Evolutionary conservation across 306 rosid species (phyloP).

Genomic region (Coriaria nepalensis): DNA sequence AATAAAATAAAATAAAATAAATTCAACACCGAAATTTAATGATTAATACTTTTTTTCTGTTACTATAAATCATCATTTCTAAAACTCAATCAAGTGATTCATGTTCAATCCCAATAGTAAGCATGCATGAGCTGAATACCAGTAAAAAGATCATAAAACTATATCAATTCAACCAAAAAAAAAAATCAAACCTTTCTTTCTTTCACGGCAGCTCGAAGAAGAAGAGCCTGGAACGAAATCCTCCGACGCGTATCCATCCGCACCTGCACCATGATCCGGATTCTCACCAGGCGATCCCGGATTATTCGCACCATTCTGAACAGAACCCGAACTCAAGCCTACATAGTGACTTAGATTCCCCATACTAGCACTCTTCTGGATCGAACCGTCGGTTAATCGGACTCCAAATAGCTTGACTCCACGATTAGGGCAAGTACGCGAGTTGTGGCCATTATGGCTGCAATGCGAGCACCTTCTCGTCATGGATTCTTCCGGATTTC

Average conservation of each 20-base stretch:
- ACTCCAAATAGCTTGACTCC: conserved; percentile 94
- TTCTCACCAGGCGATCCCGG: conserved; percentile 81
- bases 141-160: background rate
- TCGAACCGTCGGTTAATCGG: conserved; percentile 83
- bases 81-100: too few species aligned
- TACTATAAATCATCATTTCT: background rate
- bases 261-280: conserved; percentile 52
- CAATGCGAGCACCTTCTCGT: conserved; percentile 97
- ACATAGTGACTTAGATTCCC: conserved; percentile 86
- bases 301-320: conserved; percentile 25
- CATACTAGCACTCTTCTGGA: conserved; percentile 95
- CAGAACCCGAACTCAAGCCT: conserved; percentile 30
- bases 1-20: too few species aligned
- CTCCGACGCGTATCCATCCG: conserved; percentile 91
- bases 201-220: conserved; percentile 79
- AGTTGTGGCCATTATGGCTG: conserved; percentile 96
- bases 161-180: background rate
- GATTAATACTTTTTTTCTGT: background rate
- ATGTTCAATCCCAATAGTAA: background rate
- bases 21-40: conserved; percentile 2
- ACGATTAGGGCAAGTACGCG: conserved; percentile 90
- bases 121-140: conserved; percentile 8
- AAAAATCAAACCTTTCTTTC: conserved; percentile 62
- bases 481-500: conserved; percentile 26
- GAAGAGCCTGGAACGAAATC: conserved; percentile 96